phyloP scores from a whole-genome alignment of 2,329 filamentous ascomycete species.

The Paramyrothecium roridum region DNA sequence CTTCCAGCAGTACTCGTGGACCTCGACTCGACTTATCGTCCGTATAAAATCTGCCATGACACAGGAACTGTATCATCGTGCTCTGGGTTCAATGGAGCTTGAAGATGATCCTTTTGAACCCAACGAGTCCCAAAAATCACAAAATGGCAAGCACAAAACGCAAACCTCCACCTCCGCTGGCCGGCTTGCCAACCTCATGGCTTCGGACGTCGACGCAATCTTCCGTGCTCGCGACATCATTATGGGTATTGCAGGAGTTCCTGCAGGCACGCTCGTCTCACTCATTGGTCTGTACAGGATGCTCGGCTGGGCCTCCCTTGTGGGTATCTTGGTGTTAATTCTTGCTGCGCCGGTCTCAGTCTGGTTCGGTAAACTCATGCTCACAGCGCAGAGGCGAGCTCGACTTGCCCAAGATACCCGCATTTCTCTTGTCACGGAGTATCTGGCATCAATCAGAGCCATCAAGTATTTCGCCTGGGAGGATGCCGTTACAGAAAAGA shows the following conservation, averaged over 20 bases:
- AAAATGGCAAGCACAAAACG: constrained; percentile 20
- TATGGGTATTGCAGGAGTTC: constrained; percentile 40
- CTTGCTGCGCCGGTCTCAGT: constrained; percentile 47
- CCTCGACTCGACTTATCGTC: constrained; percentile 52
- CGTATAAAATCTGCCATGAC: constrained; percentile 55
- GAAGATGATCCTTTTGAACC: constrained; percentile 48
- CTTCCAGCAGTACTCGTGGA: constrained; percentile 57
- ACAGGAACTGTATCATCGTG: constrained; percentile 55
- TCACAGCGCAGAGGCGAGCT: constrained; percentile 46
- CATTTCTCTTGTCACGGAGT: constrained; percentile 56
- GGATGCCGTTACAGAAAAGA: constrained; percentile 45
- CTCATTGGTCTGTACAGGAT: constrained; percentile 52
- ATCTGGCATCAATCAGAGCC: constrained; percentile 53
- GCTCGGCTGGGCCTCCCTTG: constrained; percentile 52
- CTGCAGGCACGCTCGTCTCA: constrained; percentile 43
- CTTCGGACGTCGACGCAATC: constrained; percentile 55
- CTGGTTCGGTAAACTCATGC: constrained; percentile 46
- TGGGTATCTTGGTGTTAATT: constrained; percentile 47
- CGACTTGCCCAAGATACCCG: constrained; percentile 54
- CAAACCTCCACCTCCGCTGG: constrained; percentile 42
- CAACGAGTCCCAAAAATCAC: constrained; percentile 18
- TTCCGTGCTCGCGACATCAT: constrained; percentile 49
- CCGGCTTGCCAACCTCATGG: constrained; percentile 54
- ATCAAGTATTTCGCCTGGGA: constrained; percentile 64
- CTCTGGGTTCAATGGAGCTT: constrained; percentile 53